These are phyloP conservation scores for Penicillium coffeae DNA, from an alignment of 495 filamentous ascomycete species.

Conservation along the genomic window DNA sequence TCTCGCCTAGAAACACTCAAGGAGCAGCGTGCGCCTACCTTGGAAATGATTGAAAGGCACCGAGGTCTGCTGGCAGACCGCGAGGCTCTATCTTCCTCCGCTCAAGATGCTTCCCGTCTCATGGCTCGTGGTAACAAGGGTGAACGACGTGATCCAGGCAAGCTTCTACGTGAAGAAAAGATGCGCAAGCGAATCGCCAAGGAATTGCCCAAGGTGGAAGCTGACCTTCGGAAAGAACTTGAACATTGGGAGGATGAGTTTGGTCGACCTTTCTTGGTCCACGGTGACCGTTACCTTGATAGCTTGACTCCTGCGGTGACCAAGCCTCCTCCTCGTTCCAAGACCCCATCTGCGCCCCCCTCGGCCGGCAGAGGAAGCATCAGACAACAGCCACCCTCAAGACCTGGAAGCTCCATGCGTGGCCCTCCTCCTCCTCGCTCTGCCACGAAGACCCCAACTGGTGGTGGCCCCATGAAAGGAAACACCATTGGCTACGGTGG, in stretches of 20 bases:
- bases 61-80: constrained; percentile 80
- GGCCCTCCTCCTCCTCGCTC: constrained; percentile 47
- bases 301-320: constrained; percentile 60
- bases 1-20: constrained; percentile 72
- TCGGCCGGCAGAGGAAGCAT: constrained; percentile 23
- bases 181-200: constrained; percentile 95
- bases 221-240: constrained; percentile 72
- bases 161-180: constrained; percentile 95
- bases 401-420: constrained; percentile 46
- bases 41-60: constrained; percentile 81
- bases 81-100: constrained; percentile 79
- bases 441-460: constrained; percentile 67
- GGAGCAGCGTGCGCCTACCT: constrained; percentile 80
- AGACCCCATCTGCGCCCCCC: constrained; percentile 67
- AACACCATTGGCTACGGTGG: constrained; percentile 53
- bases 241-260: constrained; percentile 93
- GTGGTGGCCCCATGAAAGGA: constrained; percentile 44
- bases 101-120: constrained; percentile 89
- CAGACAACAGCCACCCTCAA: constrained; percentile 28
- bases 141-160: constrained; percentile 87
- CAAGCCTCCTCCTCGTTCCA: constrained; percentile 67
- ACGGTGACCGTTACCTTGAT: constrained; percentile 85
- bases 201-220: constrained; percentile 87
- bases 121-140: constrained; percentile 85
- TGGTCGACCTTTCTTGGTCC: constrained; percentile 86